Percentiles rank a stretch among this genome's conserved stretches.
Evolutionary conservation across 2,329 filamentous ascomycete genomes (phyloP).

Genomic region (Neopestalotiopsis sp.): DNA sequence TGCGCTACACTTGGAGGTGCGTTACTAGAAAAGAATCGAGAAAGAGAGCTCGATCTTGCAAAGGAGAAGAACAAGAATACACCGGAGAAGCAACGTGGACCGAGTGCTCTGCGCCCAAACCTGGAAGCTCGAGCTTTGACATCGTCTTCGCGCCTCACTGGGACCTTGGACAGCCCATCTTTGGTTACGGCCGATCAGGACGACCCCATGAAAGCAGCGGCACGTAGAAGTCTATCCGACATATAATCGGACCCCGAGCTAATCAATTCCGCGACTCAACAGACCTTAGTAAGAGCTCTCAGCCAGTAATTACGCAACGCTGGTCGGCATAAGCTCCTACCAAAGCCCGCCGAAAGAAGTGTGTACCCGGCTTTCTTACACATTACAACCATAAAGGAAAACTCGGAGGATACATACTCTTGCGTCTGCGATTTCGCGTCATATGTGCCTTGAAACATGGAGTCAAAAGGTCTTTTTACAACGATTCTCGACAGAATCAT

Average conservation of each 20-base stretch:
- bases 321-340: background rate
- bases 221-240: conserved; percentile 55
- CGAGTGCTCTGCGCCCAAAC: conserved; percentile 30
- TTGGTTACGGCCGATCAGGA: conserved; percentile 64
- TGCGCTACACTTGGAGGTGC: conserved; percentile 90
- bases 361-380: background rate
- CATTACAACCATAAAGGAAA: background rate
- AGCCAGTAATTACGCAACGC: conserved; percentile 30
- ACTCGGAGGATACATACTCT: background rate
- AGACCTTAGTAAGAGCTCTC: conserved; percentile 40
- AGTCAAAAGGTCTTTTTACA: background rate
- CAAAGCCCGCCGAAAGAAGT: background rate
- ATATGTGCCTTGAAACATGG: background rate
- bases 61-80: conserved; percentile 36
- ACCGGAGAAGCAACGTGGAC: conserved; percentile 48
- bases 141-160: conserved; percentile 65
- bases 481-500: background rate
- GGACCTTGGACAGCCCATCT: conserved; percentile 67
- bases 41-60: conserved; percentile 61
- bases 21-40: conserved; percentile 77
- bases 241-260: conserved; percentile 34
- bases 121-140: conserved; percentile 69
- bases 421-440: background rate
- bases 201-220: conserved; percentile 58
- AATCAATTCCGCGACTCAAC: conserved; percentile 29